A percentile compares a stretch with the other conserved stretches of the same genome.
Evolutionary conservation across 768 basidiomycete genomes (phyloP).

Genomic region (Suillus sp.): DNA sequence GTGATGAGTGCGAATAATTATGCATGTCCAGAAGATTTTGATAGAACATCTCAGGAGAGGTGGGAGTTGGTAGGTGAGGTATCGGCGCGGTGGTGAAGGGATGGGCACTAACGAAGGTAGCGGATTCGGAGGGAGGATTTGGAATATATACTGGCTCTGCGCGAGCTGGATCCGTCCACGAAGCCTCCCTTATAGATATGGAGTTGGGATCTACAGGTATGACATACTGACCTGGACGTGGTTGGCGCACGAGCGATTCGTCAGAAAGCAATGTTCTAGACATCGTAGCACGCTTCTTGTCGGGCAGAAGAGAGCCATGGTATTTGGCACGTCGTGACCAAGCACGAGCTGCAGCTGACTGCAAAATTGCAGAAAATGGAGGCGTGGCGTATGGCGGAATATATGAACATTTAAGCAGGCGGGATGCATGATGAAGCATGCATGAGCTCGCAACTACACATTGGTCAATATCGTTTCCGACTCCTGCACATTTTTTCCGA

Average conservation of each 20-base stretch:
- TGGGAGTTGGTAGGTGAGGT: conserved; percentile 31
- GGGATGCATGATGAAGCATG: conserved; percentile 44
- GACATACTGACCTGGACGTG: conserved; percentile 6
- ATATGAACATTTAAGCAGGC: conserved; percentile 22
- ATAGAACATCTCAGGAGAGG: conserved; percentile 38
- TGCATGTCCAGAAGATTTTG: conserved; percentile 29
- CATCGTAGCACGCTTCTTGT: conserved; percentile 4
- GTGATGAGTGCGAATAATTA: conserved; percentile 20
- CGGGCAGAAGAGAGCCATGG: not conserved
- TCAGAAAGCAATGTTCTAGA: conserved; percentile 3
- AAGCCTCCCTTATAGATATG: conserved; percentile 29
- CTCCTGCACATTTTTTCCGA: conserved; percentile 3
- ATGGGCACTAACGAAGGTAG: conserved; percentile 10
- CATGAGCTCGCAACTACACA: conserved; percentile 30
- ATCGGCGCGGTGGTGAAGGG: conserved; percentile 9
- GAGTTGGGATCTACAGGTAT: conserved; percentile 25
- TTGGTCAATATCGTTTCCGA: conserved; percentile 3
- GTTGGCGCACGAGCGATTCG: not conserved
- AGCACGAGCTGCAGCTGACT: conserved; percentile 52
- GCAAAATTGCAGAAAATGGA: conserved; percentile 43
- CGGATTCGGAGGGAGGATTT: conserved; percentile 14
- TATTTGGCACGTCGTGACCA: conserved; percentile 40
- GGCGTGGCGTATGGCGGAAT: conserved; percentile 14
- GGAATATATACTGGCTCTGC: conserved; percentile 7
- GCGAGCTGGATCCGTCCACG: conserved; percentile 29